These are phyloP conservation scores for Westerdykella sp. DNA, from an alignment of 2,329 filamentous ascomycete genomes.

Conservation along the genomic window DNA sequence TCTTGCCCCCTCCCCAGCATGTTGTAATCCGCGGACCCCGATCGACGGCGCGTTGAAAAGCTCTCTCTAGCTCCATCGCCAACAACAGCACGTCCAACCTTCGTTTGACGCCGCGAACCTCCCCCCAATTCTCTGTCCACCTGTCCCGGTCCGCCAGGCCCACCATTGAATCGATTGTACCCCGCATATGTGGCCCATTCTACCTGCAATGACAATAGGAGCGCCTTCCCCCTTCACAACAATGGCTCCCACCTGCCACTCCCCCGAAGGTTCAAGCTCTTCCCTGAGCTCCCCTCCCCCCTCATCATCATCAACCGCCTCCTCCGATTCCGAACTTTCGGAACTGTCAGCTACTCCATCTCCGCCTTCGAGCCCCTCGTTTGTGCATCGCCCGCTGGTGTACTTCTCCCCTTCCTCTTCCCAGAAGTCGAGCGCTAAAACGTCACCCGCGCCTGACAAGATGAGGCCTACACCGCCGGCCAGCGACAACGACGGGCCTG, in stretches of 20 bases:
- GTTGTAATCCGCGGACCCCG: slow-evolving; percentile 13
- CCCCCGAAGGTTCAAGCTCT: slow-evolving; percentile 15
- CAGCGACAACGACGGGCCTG: slow-evolving; percentile 56
- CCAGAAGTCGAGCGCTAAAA: slow-evolving; percentile 41
- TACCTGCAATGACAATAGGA: no score
- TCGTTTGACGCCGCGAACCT: no score
- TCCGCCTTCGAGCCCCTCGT: slow-evolving; percentile 20
- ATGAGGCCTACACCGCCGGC: slow-evolving; percentile 33
- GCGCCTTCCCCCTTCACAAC: no score
- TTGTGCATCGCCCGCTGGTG: slow-evolving; percentile 8
- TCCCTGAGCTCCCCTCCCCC: slow-evolving; percentile 37
- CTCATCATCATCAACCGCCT: slow-evolving; percentile 24
- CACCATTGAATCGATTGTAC: no score
- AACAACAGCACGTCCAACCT: no score
- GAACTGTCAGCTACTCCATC: slow-evolving; percentile 30
- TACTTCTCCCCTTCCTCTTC: slow-evolving; percentile 41
- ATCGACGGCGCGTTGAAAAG: no score
- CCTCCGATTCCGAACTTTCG: slow-evolving; percentile 30
- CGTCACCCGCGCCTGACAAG: slow-evolving; percentile 41
- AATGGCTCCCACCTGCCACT: slow-evolving; percentile 5
- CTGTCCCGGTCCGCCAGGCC: no score
- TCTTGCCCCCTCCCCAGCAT: slow-evolving; percentile 6
- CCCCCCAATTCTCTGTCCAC: no score
- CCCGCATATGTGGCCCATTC: no score
- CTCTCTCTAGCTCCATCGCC: no score